Percentiles rank a stretch among this genome's conserved stretches.
These are phyloP conservation scores for Ustilago trichophora DNA, from an alignment of 1,284 basidiomycete genomes.

Conservation along the genomic window DNA sequence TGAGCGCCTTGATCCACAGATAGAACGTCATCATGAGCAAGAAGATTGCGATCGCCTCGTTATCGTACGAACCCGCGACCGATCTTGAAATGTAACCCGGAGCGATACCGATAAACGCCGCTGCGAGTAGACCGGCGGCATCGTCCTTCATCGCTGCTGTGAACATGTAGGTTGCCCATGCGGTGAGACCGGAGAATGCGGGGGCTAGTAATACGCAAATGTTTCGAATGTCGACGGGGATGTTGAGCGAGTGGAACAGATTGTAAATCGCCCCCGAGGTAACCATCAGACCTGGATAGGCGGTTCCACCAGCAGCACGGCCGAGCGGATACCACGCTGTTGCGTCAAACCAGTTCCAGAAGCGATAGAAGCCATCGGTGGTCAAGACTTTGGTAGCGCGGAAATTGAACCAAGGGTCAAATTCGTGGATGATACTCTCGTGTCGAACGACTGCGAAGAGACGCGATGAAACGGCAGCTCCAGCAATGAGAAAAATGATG, in stretches of 20 bases:
- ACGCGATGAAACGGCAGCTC: slow-evolving; percentile 91
- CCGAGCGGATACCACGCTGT: slow-evolving; percentile 97
- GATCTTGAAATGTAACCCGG: slow-evolving; percentile 97
- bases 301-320: slow-evolving; percentile 95
- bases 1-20: slow-evolving; percentile 95
- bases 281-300: slow-evolving; percentile 96
- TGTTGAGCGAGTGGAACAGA: slow-evolving; percentile 82
- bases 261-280: slow-evolving; percentile 97
- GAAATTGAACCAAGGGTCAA: slow-evolving; percentile 82
- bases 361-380: slow-evolving; percentile 65
- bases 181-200: slow-evolving; percentile 94
- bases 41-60: slow-evolving; percentile 99
- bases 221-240: slow-evolving; percentile 97
- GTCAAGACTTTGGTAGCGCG: slow-evolving; percentile 84
- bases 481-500: slow-evolving; percentile 64
- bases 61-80: slow-evolving; percentile 98
- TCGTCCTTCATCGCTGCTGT: slow-evolving; percentile 70
- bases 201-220: slow-evolving; percentile 97
- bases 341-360: slow-evolving; percentile 95
- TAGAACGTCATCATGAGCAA: slow-evolving; percentile 99
- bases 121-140: slow-evolving; percentile 87
- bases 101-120: slow-evolving; percentile 98
- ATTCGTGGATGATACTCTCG: slow-evolving; percentile 99
- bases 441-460: slow-evolving; percentile 97
- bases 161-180: slow-evolving; percentile 85